These are phyloP conservation scores for Mercurialis annua DNA, from an alignment of 345 rosid genomes.

Conservation along the genomic window DNA sequence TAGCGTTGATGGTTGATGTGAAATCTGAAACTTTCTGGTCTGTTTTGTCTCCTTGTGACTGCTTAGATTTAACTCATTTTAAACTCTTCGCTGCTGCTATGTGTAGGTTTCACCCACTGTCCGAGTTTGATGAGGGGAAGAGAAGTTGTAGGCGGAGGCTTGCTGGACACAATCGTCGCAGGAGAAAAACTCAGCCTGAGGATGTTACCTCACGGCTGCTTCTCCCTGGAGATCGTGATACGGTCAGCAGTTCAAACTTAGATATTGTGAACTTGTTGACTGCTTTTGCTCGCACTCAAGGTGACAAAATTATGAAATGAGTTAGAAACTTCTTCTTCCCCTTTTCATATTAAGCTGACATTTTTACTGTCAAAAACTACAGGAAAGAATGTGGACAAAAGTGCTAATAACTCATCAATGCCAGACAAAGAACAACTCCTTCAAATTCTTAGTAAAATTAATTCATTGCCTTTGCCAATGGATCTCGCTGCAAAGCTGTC, in stretches of 20 bases:
- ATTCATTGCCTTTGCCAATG: conserved; percentile 68
- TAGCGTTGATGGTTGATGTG: background rate
- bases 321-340: background rate
- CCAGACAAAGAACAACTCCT: conserved; percentile 70
- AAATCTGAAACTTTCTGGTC: background rate
- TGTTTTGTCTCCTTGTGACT: background rate
- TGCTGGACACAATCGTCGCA: conserved; percentile 75
- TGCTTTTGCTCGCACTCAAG: conserved; percentile 63
- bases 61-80: background rate
- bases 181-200: conserved; percentile 79
- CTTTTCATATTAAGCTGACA: conserved; percentile 12
- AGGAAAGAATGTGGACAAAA: conserved; percentile 57
- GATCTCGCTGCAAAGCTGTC: conserved; percentile 68
- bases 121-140: conserved; percentile 88
- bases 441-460: conserved; percentile 75
- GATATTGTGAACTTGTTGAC: conserved; percentile 72
- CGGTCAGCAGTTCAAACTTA: conserved; percentile 34
- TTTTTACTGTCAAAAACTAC: conserved; percentile 14
- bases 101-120: conserved; percentile 69
- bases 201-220: conserved; percentile 56
- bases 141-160: conserved; percentile 86
- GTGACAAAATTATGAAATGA: conserved; percentile 30
- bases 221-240: conserved; percentile 44
- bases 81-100: background rate
- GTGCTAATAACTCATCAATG: conserved; percentile 31